These are phyloP conservation scores for Camellia sinensis DNA, from an alignment of 148 eudicot genomes.

Conservation along the genomic window DNA sequence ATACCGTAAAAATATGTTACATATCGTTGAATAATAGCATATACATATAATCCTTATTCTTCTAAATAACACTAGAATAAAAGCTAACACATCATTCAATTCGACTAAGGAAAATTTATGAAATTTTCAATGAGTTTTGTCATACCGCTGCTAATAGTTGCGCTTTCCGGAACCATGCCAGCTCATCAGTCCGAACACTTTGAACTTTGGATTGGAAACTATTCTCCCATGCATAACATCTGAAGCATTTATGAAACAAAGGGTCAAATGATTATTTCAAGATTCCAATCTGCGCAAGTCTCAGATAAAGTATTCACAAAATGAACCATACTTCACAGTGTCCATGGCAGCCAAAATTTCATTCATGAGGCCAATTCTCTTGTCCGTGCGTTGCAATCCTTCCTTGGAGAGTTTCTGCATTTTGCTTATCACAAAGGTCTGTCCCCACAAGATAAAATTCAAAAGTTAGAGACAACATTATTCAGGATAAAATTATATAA, in stretches of 20 bases:
- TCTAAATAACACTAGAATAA: neutral
- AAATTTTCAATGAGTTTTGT: neutral
- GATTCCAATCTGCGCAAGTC: slow-evolving; percentile 7
- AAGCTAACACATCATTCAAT: neutral
- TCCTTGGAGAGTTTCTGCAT: no score
- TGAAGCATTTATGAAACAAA: slow-evolving; percentile 29
- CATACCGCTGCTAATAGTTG: slow-evolving; percentile 69
- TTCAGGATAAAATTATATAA: no score
- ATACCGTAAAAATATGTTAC: neutral
- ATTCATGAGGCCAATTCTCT: no score
- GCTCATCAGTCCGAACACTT: slow-evolving; percentile 70
- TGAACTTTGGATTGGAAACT: slow-evolving; percentile 89
- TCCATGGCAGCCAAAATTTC: no score
- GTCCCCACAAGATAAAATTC: no score
- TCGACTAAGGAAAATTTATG: neutral
- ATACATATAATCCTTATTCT: neutral
- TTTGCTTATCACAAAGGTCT: no score
- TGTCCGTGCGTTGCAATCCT: no score
- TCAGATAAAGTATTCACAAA: neutral
- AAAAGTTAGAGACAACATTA: no score
- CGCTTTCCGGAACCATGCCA: slow-evolving; percentile 40
- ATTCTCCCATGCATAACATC: slow-evolving; percentile 98
- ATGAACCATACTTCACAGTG: slow-evolving; percentile 72
- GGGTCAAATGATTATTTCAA: slow-evolving; percentile 7
- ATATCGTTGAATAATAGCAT: neutral